Percentiles rank a stretch among this genome's conserved stretches.
Evolutionary conservation across 129 eudicot genomes (phyloP).

Genomic region (Mikania micrantha): DNA sequence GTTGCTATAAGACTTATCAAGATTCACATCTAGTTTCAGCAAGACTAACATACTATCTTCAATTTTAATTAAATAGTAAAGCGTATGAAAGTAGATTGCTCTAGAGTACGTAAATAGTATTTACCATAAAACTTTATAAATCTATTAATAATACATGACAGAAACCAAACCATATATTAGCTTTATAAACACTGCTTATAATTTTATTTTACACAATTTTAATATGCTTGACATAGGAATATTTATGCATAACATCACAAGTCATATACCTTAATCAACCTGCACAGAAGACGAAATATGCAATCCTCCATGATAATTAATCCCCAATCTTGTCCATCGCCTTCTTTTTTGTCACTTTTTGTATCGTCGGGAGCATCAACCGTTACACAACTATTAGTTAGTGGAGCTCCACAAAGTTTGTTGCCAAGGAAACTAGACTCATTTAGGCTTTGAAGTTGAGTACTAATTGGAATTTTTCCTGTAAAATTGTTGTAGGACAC

Average conservation of each 20-base stretch:
- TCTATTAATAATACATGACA: too few species aligned
- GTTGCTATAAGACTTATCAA: too few species aligned
- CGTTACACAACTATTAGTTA: neutral
- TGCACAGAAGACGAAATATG: neutral
- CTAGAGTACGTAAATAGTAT: too few species aligned
- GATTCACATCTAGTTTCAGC: too few species aligned
- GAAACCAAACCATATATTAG: too few species aligned
- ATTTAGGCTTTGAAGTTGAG: conserved; percentile 7
- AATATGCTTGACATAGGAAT: too few species aligned
- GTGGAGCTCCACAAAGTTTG: conserved; percentile 24
- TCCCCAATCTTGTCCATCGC: neutral
- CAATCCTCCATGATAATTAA: conserved; percentile 6
- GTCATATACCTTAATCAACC: neutral
- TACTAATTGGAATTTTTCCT: conserved; percentile 13
- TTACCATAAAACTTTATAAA: too few species aligned
- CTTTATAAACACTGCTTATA: too few species aligned
- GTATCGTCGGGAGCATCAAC: neutral
- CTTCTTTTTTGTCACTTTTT: neutral
- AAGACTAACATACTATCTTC: too few species aligned
- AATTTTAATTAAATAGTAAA: too few species aligned
- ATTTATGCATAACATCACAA: neutral
- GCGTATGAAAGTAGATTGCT: too few species aligned
- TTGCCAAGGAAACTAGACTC: conserved; percentile 15
- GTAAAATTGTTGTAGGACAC: neutral
- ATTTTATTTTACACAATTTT: too few species aligned